Evolutionary conservation across 148 eudicot genomes (phyloP).

Genomic region (Persicaria tinctoria): DNA sequence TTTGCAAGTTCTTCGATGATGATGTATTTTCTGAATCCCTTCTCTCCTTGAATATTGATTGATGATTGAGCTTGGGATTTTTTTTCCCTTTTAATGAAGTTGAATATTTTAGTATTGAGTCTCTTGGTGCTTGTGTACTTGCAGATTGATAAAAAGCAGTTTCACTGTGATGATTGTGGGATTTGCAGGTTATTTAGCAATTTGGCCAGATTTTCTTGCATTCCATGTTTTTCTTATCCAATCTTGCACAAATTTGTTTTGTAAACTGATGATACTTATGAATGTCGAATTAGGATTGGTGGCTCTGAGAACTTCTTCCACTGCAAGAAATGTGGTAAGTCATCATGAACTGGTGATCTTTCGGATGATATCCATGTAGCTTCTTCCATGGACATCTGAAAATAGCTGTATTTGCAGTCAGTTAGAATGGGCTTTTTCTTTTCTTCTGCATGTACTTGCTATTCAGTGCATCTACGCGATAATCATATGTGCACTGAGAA

Average conservation of each 20-base stretch:
- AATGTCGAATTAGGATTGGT: constrained; percentile 54
- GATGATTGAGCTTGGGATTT: not conserved
- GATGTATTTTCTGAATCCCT: constrained; percentile 38
- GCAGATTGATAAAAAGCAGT: constrained; percentile 75
- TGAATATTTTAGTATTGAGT: not conserved
- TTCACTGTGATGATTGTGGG: constrained; percentile 95
- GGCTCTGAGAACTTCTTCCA: constrained; percentile 90
- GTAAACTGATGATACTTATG: not conserved
- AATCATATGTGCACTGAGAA: constrained; percentile 86
- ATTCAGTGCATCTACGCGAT: constrained; percentile 53
- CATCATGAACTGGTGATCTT: not conserved
- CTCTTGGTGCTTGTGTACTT: constrained; percentile 11
- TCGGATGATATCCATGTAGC: not conserved
- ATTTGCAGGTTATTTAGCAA: constrained; percentile 68
- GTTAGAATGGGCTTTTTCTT: not conserved
- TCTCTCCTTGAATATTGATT: not conserved
- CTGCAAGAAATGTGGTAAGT: constrained; percentile 94
- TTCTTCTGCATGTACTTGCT: constrained; percentile 64
- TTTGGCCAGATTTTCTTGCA: not conserved
- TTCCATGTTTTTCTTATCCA: not conserved
- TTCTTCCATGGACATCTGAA: not conserved
- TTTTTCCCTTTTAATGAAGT: not conserved
- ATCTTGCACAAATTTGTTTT: constrained; percentile 12
- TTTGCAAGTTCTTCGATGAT: constrained; percentile 88
- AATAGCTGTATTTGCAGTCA: not conserved